Percentiles rank a stretch among this genome's conserved stretches.
These are phyloP conservation scores for Malus hybrid DNA, from an alignment of 331 rosid genomes.

Conservation along the genomic window DNA sequence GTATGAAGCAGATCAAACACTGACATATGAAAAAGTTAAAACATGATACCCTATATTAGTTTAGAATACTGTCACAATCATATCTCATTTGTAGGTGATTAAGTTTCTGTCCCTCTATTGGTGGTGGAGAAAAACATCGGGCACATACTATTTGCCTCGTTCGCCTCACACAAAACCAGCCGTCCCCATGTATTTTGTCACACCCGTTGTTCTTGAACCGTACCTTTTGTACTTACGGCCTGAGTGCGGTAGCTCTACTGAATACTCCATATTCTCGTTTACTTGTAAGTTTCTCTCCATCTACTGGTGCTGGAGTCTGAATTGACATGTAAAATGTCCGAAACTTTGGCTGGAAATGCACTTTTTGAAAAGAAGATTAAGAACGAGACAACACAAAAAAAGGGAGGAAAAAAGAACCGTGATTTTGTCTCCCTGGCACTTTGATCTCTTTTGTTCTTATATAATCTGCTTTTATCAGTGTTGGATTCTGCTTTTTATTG, in stretches of 20 bases:
- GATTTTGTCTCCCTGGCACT: not conserved
- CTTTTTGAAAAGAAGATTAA: slow-evolving; percentile 20
- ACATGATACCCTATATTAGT: too few species aligned
- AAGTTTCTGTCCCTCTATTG: not conserved
- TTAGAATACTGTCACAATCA: too few species aligned
- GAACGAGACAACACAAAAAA: too few species aligned
- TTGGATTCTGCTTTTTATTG: slow-evolving; percentile 4
- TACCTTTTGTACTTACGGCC: too few species aligned
- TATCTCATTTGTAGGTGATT: not conserved
- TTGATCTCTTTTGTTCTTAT: not conserved
- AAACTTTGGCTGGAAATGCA: slow-evolving; percentile 21
- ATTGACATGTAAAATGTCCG: slow-evolving; percentile 4
- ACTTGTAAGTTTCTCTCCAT: not conserved
- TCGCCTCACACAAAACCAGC: not conserved
- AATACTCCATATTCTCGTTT: not conserved
- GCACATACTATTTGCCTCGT: not conserved
- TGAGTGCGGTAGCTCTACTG: not conserved
- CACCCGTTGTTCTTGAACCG: not conserved
- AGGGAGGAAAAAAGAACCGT: too few species aligned
- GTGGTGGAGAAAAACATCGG: not conserved
- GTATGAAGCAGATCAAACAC: not conserved
- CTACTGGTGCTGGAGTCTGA: not conserved
- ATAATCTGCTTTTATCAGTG: not conserved
- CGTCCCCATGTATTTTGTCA: not conserved
- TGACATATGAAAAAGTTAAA: too few species aligned